phyloP scores from a whole-genome alignment of 257 asterid species.

The Solanum corneliomulleri region DNA sequence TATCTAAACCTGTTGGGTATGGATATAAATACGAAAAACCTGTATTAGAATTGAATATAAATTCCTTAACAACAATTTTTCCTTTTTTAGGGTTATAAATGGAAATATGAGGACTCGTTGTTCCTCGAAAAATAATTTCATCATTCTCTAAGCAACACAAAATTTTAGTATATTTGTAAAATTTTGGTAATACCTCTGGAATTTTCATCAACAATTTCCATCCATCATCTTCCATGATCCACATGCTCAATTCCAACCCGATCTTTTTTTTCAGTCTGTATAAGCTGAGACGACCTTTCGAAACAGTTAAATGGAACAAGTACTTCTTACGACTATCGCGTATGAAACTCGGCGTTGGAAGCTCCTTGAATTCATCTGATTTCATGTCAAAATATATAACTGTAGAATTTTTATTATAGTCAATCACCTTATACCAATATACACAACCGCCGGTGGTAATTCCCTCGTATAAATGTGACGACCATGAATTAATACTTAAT shows the following conservation, averaged over 20 bases:
- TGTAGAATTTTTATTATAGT: rapidly evolving
- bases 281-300: neutral
- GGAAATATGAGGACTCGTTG: neutral
- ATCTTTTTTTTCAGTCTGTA: neutral
- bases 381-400: neutral
- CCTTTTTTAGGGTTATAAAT: neutral
- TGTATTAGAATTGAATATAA: neutral
- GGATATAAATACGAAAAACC: neutral
- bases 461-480: neutral
- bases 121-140: neutral
- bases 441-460: neutral
- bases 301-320: neutral
- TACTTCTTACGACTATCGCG: neutral
- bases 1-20: neutral
- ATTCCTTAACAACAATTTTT: neutral
- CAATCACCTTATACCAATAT: neutral
- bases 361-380: neutral
- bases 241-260: neutral
- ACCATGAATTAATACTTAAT: neutral
- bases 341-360: neutral
- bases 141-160: neutral
- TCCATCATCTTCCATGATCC: neutral
- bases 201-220: neutral
- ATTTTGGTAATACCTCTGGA: neutral
- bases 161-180: neutral